phyloP scores from a whole-genome alignment of 73 alveolate species.

The Paraurostyla sp. region DNA sequence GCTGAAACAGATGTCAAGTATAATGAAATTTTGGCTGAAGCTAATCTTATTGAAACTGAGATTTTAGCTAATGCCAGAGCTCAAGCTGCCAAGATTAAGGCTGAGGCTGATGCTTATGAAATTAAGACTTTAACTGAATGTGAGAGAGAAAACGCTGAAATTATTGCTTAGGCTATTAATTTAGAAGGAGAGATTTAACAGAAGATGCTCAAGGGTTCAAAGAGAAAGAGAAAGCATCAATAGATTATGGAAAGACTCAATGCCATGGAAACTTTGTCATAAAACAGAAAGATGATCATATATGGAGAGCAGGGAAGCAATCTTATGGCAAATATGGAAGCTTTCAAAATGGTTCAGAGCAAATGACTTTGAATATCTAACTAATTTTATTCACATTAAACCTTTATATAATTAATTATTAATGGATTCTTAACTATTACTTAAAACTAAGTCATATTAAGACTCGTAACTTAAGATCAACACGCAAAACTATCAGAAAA shows the following conservation, averaged over 20 bases:
- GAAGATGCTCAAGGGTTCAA: constrained; percentile 28
- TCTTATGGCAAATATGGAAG: constrained; percentile 38
- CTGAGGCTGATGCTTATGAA: constrained; percentile 74
- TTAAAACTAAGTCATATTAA: too few relatives aligned
- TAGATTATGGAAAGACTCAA: constrained; percentile 53
- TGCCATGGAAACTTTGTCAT: constrained; percentile 31
- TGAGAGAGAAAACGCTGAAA: constrained; percentile 56
- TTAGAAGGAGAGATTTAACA: constrained; percentile 52
- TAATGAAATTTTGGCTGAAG: constrained; percentile 69
- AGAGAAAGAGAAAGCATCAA: constrained; percentile 62
- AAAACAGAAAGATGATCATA: constrained; percentile 24
- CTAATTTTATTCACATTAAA: not conserved
- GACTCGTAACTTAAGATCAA: too few relatives aligned
- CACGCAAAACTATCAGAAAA: too few relatives aligned
- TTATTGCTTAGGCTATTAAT: constrained; percentile 34
- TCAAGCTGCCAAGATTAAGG: constrained; percentile 51
- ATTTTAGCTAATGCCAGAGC: constrained; percentile 75
- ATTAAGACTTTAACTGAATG: constrained; percentile 58
- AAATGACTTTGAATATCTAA: not conserved
- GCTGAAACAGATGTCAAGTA: constrained; percentile 71
- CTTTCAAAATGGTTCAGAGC: constrained; percentile 30
- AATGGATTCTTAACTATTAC: not conserved
- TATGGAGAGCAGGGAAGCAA: constrained; percentile 62
- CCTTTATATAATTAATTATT: not conserved
- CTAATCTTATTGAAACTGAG: constrained; percentile 69